phyloP scores from a whole-genome alignment of 2,329 filamentous ascomycete genomes.

The Paecilomyces fulvus region DNA sequence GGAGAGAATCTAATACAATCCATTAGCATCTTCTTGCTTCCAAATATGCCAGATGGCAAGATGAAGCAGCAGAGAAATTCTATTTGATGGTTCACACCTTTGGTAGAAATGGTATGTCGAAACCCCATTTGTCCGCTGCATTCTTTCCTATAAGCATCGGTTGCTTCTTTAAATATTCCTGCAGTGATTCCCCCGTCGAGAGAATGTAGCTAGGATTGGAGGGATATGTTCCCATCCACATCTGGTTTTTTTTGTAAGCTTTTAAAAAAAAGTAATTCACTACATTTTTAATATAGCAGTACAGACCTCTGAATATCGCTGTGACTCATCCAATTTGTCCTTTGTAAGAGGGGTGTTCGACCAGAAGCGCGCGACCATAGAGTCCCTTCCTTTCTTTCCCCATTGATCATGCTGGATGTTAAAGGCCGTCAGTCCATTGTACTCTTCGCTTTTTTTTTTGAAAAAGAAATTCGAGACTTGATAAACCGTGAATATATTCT shows the following conservation, averaged over 20 bases:
- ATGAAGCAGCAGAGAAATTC: neutral
- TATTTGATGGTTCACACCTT: slow-evolving; percentile 41
- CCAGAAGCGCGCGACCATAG: slow-evolving; percentile 57
- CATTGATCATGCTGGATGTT: slow-evolving; percentile 55
- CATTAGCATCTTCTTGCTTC: neutral
- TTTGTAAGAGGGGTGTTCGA: slow-evolving; percentile 54
- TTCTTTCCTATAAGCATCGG: slow-evolving; percentile 56
- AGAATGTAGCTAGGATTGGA: slow-evolving; percentile 58
- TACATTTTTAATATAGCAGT: neutral
- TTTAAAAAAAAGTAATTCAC: neutral
- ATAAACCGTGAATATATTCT: neutral
- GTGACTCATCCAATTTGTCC: slow-evolving; percentile 56
- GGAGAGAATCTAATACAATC: slow-evolving; percentile 51
- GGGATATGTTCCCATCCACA: slow-evolving; percentile 74
- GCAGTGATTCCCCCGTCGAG: slow-evolving; percentile 54
- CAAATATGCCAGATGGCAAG: neutral
- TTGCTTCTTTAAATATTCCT: slow-evolving; percentile 56
- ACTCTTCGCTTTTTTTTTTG: neutral
- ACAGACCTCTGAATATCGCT: slow-evolving; percentile 53
- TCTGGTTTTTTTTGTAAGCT: slow-evolving; percentile 21
- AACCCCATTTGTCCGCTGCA: slow-evolving; percentile 53
- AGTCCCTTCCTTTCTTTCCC: slow-evolving; percentile 60
- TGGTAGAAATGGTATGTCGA: slow-evolving; percentile 62
- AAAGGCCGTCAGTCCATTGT: neutral
- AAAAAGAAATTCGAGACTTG: too few relatives aligned